A percentile compares a stretch with the other conserved stretches of the same genome.
Evolutionary conservation across 305 asterid genomes (phyloP).

Genomic region (Fraxinus nigra): DNA sequence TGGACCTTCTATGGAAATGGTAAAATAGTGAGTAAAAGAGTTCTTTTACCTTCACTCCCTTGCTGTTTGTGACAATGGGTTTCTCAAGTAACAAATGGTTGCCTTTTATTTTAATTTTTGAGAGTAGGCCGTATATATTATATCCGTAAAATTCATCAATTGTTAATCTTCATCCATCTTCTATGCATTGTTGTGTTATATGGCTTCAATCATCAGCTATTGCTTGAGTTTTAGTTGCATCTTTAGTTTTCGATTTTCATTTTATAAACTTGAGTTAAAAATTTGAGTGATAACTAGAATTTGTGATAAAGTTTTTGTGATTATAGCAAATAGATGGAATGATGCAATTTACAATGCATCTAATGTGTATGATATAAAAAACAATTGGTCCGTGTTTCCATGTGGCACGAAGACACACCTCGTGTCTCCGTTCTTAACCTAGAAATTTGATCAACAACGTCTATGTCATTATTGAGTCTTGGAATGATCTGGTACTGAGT

Average conservation of each 20-base stretch:
- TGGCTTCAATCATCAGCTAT: neutral
- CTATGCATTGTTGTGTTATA: too few species aligned
- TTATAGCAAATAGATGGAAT: constrained; percentile 81
- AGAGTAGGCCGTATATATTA: neutral
- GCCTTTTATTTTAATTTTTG: neutral
- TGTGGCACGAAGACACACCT: too few species aligned
- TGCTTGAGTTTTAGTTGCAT: neutral
- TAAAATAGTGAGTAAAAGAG: too few species aligned
- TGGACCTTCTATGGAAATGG: neutral
- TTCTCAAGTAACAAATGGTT: neutral
- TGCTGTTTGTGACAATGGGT: neutral
- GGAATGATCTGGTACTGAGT: too few species aligned
- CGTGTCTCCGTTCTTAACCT: too few species aligned
- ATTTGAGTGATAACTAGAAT: constrained; percentile 16
- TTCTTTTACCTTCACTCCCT: neutral
- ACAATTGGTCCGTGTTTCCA: too few species aligned
- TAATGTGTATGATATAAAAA: too few species aligned
- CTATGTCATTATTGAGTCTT: too few species aligned
- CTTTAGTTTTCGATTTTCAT: neutral
- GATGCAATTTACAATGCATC: constrained; percentile 61
- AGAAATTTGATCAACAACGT: too few species aligned
- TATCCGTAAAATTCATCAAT: neutral
- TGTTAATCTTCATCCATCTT: neutral
- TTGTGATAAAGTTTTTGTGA: constrained; percentile 20
- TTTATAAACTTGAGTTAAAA: neutral